Base-by-base conservation (phyloP, 2,329 filamentous ascomycete species). In the Didymella segeticola region DNA sequence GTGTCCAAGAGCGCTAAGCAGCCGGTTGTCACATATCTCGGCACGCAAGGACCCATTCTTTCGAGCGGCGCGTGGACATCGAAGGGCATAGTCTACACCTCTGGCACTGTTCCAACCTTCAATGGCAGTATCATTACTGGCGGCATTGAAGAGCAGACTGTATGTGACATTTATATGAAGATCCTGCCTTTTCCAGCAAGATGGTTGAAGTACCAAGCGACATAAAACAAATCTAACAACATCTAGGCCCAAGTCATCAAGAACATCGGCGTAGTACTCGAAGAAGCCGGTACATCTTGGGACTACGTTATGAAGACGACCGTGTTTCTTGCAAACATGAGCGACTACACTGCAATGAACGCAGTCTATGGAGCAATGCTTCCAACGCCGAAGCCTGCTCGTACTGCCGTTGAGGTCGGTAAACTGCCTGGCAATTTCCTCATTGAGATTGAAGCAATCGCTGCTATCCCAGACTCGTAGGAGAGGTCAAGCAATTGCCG, bases 231-330 rank as follows among this genome's bases (percentile, higher is more conserved):
- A 6, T 31, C 54, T 60, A 1, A 59, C 41, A n/a, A 5, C 5
- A 5, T 15, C 2, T 20, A 71, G 67, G 68, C 69, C 1, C 69
- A 71, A 63, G 68, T 72, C 36, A 66, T 72, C 53, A 70, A 69
- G 47, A 71, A 71, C 52, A 71, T 72, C 19, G 68, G 56, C 1
- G 62, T 53, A 0, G 60, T 70, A 7, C 63, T 72, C 9, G 64
- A 64, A 38, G 69, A 71, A 43, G 69, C 68, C 7, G 69, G 69
- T 3, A 71, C 69, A 9, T 70, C 67, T 5, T 71, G 65, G 67
- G 66, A 69, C 29, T 70, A 71, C 19, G 68, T 71, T n/a, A 56
- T 72, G 56, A 71, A 72, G 43, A 70, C 64, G 5, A 72, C 68
- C 2, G 67, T 72, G 2, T 71, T 66, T 47, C 63, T 72, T 5